phyloP scores from a whole-genome alignment of 1,284 basidiomycete genomes.

The Cystobasidiaceae sp. region DNA sequence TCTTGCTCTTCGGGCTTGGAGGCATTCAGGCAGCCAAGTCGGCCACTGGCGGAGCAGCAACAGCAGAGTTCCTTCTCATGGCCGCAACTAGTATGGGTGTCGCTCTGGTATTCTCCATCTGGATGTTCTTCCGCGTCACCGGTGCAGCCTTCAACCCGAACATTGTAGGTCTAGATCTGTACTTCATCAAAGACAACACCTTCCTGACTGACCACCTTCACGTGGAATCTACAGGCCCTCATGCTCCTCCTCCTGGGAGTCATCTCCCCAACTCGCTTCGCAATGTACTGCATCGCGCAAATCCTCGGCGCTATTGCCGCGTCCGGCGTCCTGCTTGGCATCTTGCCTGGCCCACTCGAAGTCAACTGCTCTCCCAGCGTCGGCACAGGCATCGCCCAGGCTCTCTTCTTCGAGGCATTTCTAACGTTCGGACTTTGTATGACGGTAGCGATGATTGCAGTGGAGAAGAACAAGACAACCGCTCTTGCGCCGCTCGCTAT shows the following conservation, averaged over 20 bases:
- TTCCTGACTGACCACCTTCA: no score
- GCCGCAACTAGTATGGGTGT: constrained; percentile 24
- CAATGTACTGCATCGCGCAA: constrained; percentile 33
- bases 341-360: constrained; percentile 59
- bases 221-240: constrained; percentile 22
- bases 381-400: constrained; percentile 55
- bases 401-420: constrained; percentile 68
- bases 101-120: constrained; percentile 15
- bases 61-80: constrained; percentile 13
- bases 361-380: constrained; percentile 54
- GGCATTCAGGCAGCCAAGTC: constrained; percentile 55
- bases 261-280: constrained; percentile 32
- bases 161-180: no score
- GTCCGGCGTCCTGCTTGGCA: constrained; percentile 57
- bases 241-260: constrained; percentile 32
- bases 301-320: constrained; percentile 47
- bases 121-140: constrained; percentile 33
- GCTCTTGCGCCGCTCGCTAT: constrained; percentile 34
- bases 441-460: constrained; percentile 30
- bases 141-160: constrained; percentile 20
- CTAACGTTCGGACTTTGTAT: constrained; percentile 52
- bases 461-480: constrained; percentile 32
- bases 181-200: no score
- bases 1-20: constrained; percentile 60
- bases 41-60: neutral